Evolutionary conservation across 495 filamentous ascomycete genomes (phyloP), one percentile per base, ranked within the genome.

Genomic region (Podospora australis): DNA sequence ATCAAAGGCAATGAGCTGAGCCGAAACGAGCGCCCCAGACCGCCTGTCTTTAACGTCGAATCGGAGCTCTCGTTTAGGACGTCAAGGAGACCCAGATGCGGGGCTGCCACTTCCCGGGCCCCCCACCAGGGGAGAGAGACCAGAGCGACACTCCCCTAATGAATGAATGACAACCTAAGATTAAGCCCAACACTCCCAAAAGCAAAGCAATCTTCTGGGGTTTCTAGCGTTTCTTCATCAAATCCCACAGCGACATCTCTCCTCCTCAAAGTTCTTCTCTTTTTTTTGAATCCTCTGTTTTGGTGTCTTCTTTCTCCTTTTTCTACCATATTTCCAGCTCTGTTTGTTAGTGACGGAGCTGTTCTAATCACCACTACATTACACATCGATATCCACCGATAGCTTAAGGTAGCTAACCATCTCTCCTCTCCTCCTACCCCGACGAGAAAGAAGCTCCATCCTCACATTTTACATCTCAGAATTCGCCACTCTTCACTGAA

Each of bases 11-110:
- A 53, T 49, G 44, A 60, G 44, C 46, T 48, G 44, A 60, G 48
- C 49, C 53, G 57, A 58, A 54, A 58, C 57, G 26, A 53, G 36
- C 9, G 20, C 19, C 50, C 53, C 44, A 54, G 57, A 62, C 58
- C 55, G 58, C 58, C 42, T 56, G 38, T 48, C 40, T n/a, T 46
- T 34, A 26, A 41, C 46, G 45, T 54, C 60, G 60, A 63, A 60
- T 58, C 60, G 57, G 41, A 54, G 34, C 16, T 40, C 50, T 25
- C 26, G 29, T 3, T 41, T 46, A 60, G 52, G n/a, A n/a, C 54
- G 59, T 51, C 51, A 57, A 54, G 49, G 14, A 22, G 47, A 32
- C 43, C 46, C 50, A 49, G 48, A 55, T 43, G 58, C 55, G 58
- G 58, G 58, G 58, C 55, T 29, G 25, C 41, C 41, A 41, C 46